Evolutionary conservation across 768 basidiomycete species (phyloP).

Genomic region (Tricholoma furcatifolium): DNA sequence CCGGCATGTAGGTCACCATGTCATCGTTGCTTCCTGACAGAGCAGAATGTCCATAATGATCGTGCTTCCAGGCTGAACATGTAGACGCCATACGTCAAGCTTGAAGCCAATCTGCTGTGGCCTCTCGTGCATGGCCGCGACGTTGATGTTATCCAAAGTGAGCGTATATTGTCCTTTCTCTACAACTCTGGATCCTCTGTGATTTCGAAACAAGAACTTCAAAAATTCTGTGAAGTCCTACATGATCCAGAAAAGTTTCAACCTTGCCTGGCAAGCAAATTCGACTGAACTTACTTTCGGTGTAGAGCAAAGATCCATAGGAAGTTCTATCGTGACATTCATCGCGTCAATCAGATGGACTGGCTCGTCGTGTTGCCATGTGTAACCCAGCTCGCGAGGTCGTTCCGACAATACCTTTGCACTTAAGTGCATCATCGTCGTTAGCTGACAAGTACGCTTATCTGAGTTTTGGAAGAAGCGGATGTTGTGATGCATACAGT

Average conservation of each 20-base stretch:
- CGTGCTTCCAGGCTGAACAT: constrained; percentile 4
- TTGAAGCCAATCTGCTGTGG: not conserved
- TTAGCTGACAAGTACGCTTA: not conserved
- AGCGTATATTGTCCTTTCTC: constrained; percentile 6
- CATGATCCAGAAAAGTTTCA: not conserved
- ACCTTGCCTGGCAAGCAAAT: not conserved
- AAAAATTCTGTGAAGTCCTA: constrained; percentile 13
- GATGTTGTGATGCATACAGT: not conserved
- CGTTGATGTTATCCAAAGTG: not conserved
- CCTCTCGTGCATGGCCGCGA: not conserved
- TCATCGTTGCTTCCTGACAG: not conserved
- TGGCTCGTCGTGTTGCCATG: constrained; percentile 5
- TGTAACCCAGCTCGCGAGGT: constrained; percentile 6
- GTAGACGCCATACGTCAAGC: not conserved
- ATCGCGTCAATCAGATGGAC: constrained; percentile 12
- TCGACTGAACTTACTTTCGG: not conserved
- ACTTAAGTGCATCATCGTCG: constrained; percentile 1
- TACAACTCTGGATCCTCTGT: constrained; percentile 3
- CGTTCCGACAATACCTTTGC: not conserved
- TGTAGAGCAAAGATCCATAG: constrained; percentile 9
- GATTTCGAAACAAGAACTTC: constrained; percentile 10
- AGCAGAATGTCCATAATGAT: constrained; percentile 11
- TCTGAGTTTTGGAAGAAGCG: not conserved
- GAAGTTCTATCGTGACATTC: constrained; percentile 5
- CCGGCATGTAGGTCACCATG: constrained; percentile 7